Conservation (phyloP, 495 filamentous ascomycete genomes). For the Hyaloscypha hepaticicola region DNA sequence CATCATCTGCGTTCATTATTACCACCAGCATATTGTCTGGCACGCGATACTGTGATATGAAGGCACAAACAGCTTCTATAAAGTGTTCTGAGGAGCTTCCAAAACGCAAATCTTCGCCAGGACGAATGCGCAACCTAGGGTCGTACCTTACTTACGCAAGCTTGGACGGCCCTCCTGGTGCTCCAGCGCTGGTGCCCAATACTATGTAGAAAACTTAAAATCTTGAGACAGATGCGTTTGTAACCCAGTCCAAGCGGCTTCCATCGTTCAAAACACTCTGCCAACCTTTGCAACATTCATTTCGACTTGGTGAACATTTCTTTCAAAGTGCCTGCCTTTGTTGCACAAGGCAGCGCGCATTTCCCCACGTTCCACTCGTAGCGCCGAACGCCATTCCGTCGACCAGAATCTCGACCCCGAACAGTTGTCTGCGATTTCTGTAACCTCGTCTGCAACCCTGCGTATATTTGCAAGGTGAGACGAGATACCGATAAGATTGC, state of each 20-base stretch:
- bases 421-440: background rate
- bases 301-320: background rate
- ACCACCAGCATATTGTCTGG: background rate
- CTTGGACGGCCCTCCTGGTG: conserved; percentile 1
- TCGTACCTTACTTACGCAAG: conserved; percentile 7
- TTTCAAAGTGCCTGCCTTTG: background rate
- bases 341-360: background rate
- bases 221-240: conserved; percentile 29
- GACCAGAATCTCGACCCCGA: conserved; percentile 1
- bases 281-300: background rate
- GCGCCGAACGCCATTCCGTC: conserved; percentile 10
- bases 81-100: background rate
- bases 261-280: background rate
- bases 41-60: background rate
- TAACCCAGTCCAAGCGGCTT: conserved; percentile 18
- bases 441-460: conserved; percentile 17
- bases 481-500: background rate
- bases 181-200: conserved; percentile 13
- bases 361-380: conserved; percentile 17
- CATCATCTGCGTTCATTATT: background rate
- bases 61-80: background rate
- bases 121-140: background rate
- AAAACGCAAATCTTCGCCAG: background rate
- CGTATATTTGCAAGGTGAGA: background rate
- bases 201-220: conserved; percentile 18